Evolutionary conservation across 768 basidiomycete species (phyloP), one percentile per base, ranked within the genome.

Genomic region (Mycena polygramma): DNA sequence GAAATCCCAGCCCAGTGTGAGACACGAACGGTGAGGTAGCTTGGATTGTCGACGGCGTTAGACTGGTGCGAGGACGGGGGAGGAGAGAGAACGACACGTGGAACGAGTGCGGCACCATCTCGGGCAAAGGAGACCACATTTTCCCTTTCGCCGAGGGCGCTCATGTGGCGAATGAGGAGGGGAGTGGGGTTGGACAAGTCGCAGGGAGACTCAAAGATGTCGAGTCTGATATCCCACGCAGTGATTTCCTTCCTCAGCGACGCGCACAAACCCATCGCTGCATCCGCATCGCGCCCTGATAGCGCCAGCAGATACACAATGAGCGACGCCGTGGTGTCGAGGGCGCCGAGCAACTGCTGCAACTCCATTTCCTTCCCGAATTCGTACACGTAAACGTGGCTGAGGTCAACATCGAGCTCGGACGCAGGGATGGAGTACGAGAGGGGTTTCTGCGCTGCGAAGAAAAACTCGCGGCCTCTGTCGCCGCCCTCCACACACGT

Each of bases 261-360:
- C 0, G 46, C 60, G n/a, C 53, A 62, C 22, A 68, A 39, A 26
- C 67, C 67, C 10, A 68, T 0, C 15, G 53, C 67, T 4, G 67
- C 52, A 57, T 68, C 67, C 20, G 52, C 60, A 51, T 68, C 60
- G 37, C 54, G 67, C 2, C 67, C 67, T 7, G 13, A 1, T 20
- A 49, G 20, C 7, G 67, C 45, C 35, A 68, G n/a, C 15, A 68
- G 9, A 46, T 68, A 62, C 6, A 61, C 22, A 0, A 49, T 36
- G 48, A 6, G 10, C 36, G 59, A 39, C 1, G 9, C 22, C n/a
- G 45, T 7, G 3, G 66, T 15, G 19, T 68, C 51, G 41, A 35
- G 39, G 14, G 4, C 36, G 13, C 17, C 17, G 17, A 68, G 53
- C 3, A 14, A 43, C 24, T 2, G 2, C 36, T 51, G 67, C 22